Conservation (phyloP, 169 alveolate species). For the Plasmodium inui region DNA sequence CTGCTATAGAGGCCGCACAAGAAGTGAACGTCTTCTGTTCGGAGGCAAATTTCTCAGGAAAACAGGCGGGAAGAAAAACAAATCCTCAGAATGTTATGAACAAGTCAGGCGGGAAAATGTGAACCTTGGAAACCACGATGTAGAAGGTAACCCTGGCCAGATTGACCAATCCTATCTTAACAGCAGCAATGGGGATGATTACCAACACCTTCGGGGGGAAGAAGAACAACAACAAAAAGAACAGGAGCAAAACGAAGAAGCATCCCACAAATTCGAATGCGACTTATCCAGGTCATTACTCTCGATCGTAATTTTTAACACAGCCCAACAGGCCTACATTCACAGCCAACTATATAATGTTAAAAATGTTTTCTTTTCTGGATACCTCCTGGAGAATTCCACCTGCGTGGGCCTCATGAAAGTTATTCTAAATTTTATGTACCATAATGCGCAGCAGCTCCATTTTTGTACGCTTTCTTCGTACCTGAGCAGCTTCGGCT, state of each 20-base stretch:
- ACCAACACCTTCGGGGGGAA: neutral
- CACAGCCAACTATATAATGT: conserved; percentile 39
- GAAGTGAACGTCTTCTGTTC: neutral
- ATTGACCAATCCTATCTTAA: neutral
- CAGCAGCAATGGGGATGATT: neutral
- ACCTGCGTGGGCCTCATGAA: conserved; percentile 31
- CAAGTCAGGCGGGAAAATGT: conserved; percentile 12
- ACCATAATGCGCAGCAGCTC: conserved; percentile 30
- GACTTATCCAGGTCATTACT: conserved; percentile 42
- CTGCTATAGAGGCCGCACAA: neutral
- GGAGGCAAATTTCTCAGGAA: neutral
- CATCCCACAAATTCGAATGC: conserved; percentile 6
- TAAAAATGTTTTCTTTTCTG: conserved; percentile 39
- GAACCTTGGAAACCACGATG: neutral
- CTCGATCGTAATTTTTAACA: conserved; percentile 55
- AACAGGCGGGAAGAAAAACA: neutral
- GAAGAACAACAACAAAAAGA: no score
- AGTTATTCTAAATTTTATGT: conserved; percentile 30
- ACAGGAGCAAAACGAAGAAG: no score
- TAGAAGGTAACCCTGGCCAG: neutral
- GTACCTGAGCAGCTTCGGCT: conserved; percentile 41
- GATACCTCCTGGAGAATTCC: conserved; percentile 18
- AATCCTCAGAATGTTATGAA: conserved; percentile 24
- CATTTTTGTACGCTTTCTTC: conserved; percentile 23
- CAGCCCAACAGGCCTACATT: conserved; percentile 21